Evolutionary conservation across 2,329 filamentous ascomycete species (phyloP).

Genomic region (Cladosporium velox): DNA sequence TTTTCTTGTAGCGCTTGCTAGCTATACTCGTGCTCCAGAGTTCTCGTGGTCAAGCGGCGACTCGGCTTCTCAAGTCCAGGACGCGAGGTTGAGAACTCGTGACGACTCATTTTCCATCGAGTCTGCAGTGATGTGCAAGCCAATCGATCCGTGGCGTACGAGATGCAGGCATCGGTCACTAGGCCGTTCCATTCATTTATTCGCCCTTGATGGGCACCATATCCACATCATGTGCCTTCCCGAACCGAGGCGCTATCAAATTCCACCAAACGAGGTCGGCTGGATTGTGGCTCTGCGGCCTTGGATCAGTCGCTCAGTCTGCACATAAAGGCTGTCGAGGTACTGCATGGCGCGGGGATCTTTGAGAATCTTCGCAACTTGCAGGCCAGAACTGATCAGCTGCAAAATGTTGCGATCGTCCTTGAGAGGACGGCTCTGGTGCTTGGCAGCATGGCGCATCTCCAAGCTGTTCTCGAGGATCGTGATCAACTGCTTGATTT

Average conservation of each 20-base stretch:
- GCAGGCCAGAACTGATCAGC: constrained; percentile 81
- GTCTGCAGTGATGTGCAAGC: not conserved
- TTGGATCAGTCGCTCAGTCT: constrained; percentile 77
- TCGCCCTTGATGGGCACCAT: not conserved
- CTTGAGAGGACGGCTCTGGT: constrained; percentile 79
- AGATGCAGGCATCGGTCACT: not conserved
- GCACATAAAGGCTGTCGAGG: constrained; percentile 77
- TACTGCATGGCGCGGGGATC: constrained; percentile 82
- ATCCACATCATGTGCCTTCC: not conserved
- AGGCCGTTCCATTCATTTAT: constrained; percentile 5
- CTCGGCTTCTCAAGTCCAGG: not conserved
- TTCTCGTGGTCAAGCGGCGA: not conserved
- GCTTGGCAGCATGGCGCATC: constrained; percentile 82
- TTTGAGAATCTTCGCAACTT: constrained; percentile 84
- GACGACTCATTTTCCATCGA: not conserved
- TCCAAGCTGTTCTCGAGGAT: constrained; percentile 85
- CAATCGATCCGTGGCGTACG: not conserved
- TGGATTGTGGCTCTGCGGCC: constrained; percentile 29
- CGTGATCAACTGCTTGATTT: constrained; percentile 89
- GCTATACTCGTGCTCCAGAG: not conserved
- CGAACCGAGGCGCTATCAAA: not conserved
- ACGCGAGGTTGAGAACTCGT: not conserved
- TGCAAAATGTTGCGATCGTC: constrained; percentile 88
- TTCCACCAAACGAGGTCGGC: constrained; percentile 13
- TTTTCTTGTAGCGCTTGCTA: not conserved